Evolutionary conservation across 495 filamentous ascomycete genomes (phyloP).

Genomic region (Melanomma pulvis-pyrius): DNA sequence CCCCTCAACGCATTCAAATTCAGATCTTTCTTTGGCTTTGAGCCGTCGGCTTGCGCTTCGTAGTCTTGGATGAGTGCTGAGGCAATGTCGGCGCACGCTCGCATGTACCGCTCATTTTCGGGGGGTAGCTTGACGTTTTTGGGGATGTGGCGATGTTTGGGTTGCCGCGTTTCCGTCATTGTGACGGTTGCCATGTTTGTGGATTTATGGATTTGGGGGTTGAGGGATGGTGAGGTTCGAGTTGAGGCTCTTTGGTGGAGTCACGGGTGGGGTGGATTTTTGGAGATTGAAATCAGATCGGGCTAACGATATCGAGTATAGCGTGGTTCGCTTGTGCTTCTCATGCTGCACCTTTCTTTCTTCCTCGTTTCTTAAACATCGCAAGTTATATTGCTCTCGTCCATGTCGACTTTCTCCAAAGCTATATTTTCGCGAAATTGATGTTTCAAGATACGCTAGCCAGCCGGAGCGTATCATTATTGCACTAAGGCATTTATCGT

Average conservation of each 20-base stretch:
- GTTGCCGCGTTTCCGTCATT: conserved; percentile 49
- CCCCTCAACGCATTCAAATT: conserved; percentile 89
- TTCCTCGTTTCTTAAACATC: no score
- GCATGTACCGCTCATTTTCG: conserved; percentile 90
- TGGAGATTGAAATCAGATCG: background rate
- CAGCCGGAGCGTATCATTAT: no score
- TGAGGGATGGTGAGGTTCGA: background rate
- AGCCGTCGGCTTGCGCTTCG: conserved; percentile 72
- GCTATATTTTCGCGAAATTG: no score
- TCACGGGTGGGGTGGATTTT: conserved; percentile 14
- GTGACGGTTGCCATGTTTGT: conserved; percentile 66
- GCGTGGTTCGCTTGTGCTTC: background rate
- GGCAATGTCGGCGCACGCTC: conserved; percentile 93
- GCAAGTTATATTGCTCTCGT: no score
- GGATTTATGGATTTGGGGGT: background rate
- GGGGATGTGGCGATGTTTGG: conserved; percentile 53
- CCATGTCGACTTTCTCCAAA: no score
- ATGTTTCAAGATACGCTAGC: no score
- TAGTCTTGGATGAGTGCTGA: conserved; percentile 90
- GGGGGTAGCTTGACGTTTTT: conserved; percentile 78
- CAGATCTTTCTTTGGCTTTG: conserved; percentile 75
- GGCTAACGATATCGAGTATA: background rate
- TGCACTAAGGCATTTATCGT: no score
- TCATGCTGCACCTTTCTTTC: no score
- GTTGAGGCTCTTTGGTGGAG: conserved; percentile 7